phyloP scores from a whole-genome alignment of 176 grass and related monocot species.

The Hsuehochloa calcarea region DNA sequence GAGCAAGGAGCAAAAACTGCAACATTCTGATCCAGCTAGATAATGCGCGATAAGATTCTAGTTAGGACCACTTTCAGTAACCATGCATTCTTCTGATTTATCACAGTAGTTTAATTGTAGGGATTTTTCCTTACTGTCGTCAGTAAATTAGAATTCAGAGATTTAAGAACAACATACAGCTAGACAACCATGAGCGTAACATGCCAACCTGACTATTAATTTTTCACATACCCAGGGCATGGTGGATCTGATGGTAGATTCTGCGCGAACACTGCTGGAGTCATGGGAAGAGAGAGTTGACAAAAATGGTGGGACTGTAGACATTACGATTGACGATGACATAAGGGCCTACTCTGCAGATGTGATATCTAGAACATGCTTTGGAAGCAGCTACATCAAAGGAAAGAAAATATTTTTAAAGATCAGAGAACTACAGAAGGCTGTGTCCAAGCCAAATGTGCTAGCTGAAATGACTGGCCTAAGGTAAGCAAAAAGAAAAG shows the following conservation, averaged over 20 bases:
- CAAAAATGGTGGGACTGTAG: slow-evolving; percentile 42
- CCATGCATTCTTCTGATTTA: slow-evolving; percentile 11
- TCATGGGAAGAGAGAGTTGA: slow-evolving; percentile 68
- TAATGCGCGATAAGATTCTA: slow-evolving; percentile 6
- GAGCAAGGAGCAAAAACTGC: slow-evolving; percentile 1
- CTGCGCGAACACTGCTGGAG: slow-evolving; percentile 54
- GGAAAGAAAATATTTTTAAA: slow-evolving; percentile 89
- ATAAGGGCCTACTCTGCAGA: slow-evolving; percentile 86
- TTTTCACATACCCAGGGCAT: slow-evolving; percentile 55
- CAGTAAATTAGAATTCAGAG: slow-evolving; percentile 1
- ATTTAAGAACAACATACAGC: not conserved
- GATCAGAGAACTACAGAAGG: slow-evolving; percentile 77
- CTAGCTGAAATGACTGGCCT: slow-evolving; percentile 85
- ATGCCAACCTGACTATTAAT: not conserved
- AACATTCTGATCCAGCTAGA: slow-evolving; percentile 23
- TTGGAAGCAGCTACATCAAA: slow-evolving; percentile 87
- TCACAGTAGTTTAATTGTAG: not conserved
- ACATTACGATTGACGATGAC: slow-evolving; percentile 90
- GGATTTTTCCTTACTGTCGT: not conserved
- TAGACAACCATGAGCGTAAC: not conserved
- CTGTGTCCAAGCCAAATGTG: slow-evolving; percentile 74
- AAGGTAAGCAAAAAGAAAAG: slow-evolving; percentile 40
- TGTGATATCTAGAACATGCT: slow-evolving; percentile 88
- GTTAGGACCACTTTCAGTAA: slow-evolving; percentile 37
- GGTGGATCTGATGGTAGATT: slow-evolving; percentile 97